Percentiles rank a stretch among this genome's conserved stretches.
Conservation (phyloP, 345 rosid species). For the Murraya paniculata region DNA sequence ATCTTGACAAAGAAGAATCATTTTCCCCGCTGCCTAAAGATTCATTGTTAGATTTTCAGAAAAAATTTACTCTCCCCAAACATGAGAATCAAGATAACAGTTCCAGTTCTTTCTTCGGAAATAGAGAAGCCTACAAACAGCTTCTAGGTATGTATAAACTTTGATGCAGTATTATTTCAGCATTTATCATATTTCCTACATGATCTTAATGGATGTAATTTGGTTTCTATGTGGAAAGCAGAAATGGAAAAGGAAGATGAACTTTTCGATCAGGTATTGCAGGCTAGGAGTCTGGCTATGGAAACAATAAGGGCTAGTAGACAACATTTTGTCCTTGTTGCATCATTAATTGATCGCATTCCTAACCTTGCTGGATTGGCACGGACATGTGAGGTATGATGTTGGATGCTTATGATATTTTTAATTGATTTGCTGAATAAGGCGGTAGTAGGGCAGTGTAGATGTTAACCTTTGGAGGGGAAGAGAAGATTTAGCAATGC, state of each 20-base stretch:
- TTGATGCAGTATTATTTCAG: not conserved
- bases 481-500: not conserved
- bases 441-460: not conserved
- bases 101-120: conserved; percentile 40
- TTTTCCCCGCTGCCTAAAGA: conserved; percentile 30
- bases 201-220: not conserved
- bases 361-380: conserved; percentile 98
- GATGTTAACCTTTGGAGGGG: not conserved
- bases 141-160: conserved; percentile 53
- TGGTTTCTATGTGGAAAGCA: conserved; percentile 32
- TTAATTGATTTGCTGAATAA: not conserved
- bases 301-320: conserved; percentile 62
- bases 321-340: conserved; percentile 80
- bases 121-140: conserved; percentile 47
- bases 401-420: not conserved
- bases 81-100: conserved; percentile 57
- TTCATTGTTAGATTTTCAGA: conserved; percentile 68
- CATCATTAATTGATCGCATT: conserved; percentile 84
- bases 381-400: conserved; percentile 85
- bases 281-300: conserved; percentile 61
- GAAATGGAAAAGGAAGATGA: conserved; percentile 85
- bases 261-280: conserved; percentile 68
- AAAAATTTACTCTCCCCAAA: conserved; percentile 61
- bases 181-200: not conserved
- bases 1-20: conserved; percentile 26